Base-by-base conservation (phyloP, 768 basidiomycete species). In the Leccinum pellstonianum region DNA sequence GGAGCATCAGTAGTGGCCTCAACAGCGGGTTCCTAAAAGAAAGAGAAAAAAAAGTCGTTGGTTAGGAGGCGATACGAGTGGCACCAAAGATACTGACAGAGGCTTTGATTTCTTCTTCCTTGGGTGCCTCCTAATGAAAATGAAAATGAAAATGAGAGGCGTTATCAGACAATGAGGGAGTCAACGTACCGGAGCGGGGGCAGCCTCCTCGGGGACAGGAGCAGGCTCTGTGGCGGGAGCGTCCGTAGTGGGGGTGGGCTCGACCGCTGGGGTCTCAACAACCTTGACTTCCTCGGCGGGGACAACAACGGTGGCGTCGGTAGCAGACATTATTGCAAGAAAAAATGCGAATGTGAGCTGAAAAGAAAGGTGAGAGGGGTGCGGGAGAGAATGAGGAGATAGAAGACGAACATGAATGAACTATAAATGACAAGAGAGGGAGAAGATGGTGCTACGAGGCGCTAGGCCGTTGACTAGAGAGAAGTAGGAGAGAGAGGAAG, bases 251-350 rank as follows among this genome's bases (percentile, higher is more conserved):
- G 75, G 59, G 29, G 70, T 65, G 37, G 77, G 69, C 55, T 75
- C 76, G 47, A 63, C 56, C 14, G 67, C 62, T 17, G 70, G 58
- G 52, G 77, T 68, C 71, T 84, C 84, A 61, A 75, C 75, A 61
- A 75, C 75, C 76, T 82, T 82, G 60, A 77, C 75, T 73, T 85
- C 86, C 75, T 86, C 85, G 58, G 77, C 75, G 73, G 79, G 70
- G 53, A 68, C 76, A 67, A 71, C 79, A 70, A 77, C 77, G 72
- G 79, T 69, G 71, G 77, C 75, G 76, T 87, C 88, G 69, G 86
- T 74, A 76, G 88, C 83, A 81, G 91, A 92, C 90, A 94, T 93
- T 91, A 91, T 85, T 77, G 78, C 76, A 79, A 72, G 77, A 43
- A 46, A 46, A 78, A 77, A 73, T 77, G 73, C 77, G 79, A 80